Conservation (phyloP, 116 monocot genomes). For the Thalassia testudinum region DNA sequence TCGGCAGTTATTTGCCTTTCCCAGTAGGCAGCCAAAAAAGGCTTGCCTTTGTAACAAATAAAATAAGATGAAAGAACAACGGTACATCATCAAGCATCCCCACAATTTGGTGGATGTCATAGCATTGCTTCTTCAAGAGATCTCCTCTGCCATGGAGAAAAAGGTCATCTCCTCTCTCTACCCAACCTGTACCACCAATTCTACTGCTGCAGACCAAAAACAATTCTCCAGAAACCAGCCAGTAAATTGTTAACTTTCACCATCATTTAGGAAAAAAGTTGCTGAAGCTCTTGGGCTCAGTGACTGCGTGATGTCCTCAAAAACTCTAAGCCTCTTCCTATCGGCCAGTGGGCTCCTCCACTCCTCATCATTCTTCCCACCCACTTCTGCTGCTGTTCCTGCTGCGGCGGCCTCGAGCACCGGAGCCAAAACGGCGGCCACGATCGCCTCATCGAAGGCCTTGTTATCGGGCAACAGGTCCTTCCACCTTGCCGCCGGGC, state of each 20-base stretch:
- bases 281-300: constrained; percentile 15
- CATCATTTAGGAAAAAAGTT: no score
- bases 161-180: not conserved
- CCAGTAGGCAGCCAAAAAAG: no score
- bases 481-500: constrained; percentile 5
- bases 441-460: constrained; percentile 63
- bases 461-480: constrained; percentile 53
- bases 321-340: constrained; percentile 63
- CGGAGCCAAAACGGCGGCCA: constrained; percentile 55
- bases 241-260: no score
- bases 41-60: no score
- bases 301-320: constrained; percentile 53
- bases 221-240: no score
- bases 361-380: not conserved
- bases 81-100: no score
- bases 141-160: not conserved
- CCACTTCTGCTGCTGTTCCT: constrained; percentile 3
- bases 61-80: no score
- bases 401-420: constrained; percentile 31
- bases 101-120: no score
- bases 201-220: no score
- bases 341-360: constrained; percentile 20
- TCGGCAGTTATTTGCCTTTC: no score
- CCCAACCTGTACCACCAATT: no score
- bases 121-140: no score